phyloP scores from a whole-genome alignment of 1,284 basidiomycete species.

The Trichosporon ovoides region DNA sequence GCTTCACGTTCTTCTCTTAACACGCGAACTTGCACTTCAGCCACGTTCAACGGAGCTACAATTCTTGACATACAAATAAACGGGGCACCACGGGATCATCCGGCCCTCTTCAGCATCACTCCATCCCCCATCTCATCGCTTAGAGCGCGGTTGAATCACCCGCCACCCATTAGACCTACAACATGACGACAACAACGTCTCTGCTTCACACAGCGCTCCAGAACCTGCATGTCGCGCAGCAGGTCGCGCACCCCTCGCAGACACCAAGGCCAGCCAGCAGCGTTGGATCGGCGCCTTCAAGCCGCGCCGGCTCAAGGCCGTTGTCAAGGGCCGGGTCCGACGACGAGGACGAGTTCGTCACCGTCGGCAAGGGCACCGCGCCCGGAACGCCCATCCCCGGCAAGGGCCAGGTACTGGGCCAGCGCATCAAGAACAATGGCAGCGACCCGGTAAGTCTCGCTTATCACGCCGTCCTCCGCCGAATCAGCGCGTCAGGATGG shows the following conservation, averaged over 20 bases:
- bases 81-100: no score
- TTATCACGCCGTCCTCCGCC: no score
- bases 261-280: slow-evolving; percentile 33
- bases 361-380: slow-evolving; percentile 42
- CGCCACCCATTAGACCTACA: not conserved
- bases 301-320: not conserved
- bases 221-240: slow-evolving; percentile 47
- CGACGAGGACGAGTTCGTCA: slow-evolving; percentile 51
- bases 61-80: no score
- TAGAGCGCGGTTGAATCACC: not conserved
- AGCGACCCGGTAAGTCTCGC: slow-evolving; percentile 37
- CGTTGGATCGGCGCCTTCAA: slow-evolving; percentile 26
- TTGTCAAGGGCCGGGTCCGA: slow-evolving; percentile 24
- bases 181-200: slow-evolving; percentile 35
- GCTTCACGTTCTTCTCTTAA: no score
- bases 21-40: no score
- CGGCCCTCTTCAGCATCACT: no score
- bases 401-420: slow-evolving; percentile 24
- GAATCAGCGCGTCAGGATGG: not conserved
- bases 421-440: slow-evolving; percentile 20
- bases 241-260: slow-evolving; percentile 31
- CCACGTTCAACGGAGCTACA: no score
- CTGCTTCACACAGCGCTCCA: slow-evolving; percentile 48
- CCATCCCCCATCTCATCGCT: no score
- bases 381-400: slow-evolving; percentile 40